Evolutionary conservation across 495 filamentous ascomycete genomes (phyloP).

Genomic region (Neurospora tetrasperma): DNA sequence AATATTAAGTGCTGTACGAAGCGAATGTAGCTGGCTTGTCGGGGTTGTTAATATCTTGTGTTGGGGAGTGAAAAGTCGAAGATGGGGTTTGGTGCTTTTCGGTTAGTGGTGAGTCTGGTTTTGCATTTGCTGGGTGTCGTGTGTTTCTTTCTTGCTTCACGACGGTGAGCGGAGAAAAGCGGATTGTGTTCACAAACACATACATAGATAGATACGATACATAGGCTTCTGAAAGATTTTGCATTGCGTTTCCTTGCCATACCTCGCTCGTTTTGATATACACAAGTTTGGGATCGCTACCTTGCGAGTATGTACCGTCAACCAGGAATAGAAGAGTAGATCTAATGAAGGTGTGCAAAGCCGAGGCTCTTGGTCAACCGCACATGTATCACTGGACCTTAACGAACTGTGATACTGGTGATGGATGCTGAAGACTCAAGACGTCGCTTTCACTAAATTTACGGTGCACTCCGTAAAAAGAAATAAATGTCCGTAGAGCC

Average conservation of each 20-base stretch:
- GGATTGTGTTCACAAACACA: not conserved
- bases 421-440: not conserved
- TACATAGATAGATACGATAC: not conserved
- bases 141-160: not conserved
- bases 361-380: not conserved
- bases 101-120: not conserved
- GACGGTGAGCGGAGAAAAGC: not conserved
- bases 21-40: not conserved
- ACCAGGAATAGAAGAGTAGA: too few relatives aligned
- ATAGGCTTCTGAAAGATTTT: not conserved
- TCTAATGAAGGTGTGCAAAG: too few relatives aligned
- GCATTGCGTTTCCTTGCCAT: not conserved
- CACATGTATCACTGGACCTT: not conserved
- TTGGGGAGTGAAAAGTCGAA: not conserved
- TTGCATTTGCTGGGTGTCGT: not conserved
- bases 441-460: not conserved
- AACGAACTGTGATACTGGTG: not conserved
- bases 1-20: not conserved
- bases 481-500: not conserved
- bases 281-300: too few relatives aligned
- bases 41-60: not conserved
- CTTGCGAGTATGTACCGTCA: too few relatives aligned
- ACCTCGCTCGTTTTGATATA: not conserved
- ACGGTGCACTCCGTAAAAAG: too few relatives aligned
- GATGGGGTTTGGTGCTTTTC: not conserved